Conservation (phyloP, 805 yeast genomes). For the Kuraishia molischiana region DNA sequence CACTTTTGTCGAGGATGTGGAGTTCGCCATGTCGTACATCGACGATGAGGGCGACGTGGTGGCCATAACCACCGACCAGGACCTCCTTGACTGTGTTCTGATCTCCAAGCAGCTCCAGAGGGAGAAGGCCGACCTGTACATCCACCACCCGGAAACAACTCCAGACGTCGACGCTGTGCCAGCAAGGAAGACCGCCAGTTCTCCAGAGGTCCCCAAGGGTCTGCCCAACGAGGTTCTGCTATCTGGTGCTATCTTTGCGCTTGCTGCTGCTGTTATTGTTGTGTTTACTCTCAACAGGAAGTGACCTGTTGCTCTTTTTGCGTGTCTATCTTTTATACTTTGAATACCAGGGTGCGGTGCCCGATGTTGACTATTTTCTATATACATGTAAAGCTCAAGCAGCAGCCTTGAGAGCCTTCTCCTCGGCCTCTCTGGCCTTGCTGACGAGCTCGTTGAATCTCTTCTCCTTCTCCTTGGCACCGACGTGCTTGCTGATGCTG, state of each 20-base stretch:
- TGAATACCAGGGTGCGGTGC: conserved; percentile 7
- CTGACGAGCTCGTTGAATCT: conserved; percentile 35
- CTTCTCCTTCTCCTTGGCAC: conserved; percentile 32
- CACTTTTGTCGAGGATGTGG: conserved; percentile 11
- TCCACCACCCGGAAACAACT: conserved; percentile 56
- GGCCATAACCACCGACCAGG: conserved; percentile 65
- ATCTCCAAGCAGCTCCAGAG: conserved; percentile 36
- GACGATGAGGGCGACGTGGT: conserved; percentile 84
- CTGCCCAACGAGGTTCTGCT: conserved; percentile 50
- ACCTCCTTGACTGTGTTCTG: conserved; percentile 62
- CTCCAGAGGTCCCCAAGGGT: conserved; percentile 24
- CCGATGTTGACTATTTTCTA: not conserved
- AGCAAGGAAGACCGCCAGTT: conserved; percentile 4
- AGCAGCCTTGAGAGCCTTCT: conserved; percentile 1
- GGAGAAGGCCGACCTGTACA: conserved; percentile 60
- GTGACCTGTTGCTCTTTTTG: conserved; percentile 8
- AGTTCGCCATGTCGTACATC: conserved; percentile 61
- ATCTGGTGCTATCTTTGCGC: conserved; percentile 51
- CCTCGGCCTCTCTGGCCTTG: conserved; percentile 18
- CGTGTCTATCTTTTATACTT: not conserved
- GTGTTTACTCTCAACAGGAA: conserved; percentile 44
- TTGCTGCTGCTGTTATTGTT: conserved; percentile 49
- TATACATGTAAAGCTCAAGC: conserved; percentile 1
- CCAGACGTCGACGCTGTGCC: conserved; percentile 9
- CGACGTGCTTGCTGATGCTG: conserved; percentile 40